phyloP scores from a whole-genome alignment of 495 filamentous ascomycete species.

The Penicillium angulare region DNA sequence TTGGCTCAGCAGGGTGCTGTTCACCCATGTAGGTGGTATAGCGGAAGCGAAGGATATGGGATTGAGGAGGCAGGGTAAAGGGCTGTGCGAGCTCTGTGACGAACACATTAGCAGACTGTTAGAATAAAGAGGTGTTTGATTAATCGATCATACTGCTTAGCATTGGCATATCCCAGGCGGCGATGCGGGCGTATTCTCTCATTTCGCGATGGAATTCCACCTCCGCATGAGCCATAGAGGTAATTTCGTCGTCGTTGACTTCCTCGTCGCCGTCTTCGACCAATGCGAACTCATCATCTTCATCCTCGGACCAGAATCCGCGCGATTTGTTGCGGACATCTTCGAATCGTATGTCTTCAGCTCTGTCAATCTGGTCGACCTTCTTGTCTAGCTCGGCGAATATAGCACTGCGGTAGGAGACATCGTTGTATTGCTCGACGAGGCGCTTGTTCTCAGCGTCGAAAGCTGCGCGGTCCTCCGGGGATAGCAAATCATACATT shows the following conservation, averaged over 20 bases:
- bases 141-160: constrained; percentile 70
- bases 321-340: constrained; percentile 27
- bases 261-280: constrained; percentile 62
- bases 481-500: constrained; percentile 48
- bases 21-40: constrained; percentile 98
- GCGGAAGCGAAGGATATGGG: constrained; percentile 78
- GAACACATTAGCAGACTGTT: constrained; percentile 19
- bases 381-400: constrained; percentile 34
- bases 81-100: constrained; percentile 72
- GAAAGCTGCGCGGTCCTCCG: constrained; percentile 45
- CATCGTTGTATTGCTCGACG: constrained; percentile 42
- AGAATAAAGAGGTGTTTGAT: neutral
- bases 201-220: constrained; percentile 87
- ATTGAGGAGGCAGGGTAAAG: constrained; percentile 66
- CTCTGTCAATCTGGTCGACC: constrained; percentile 33
- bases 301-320: constrained; percentile 55
- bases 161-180: constrained; percentile 95
- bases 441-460: constrained; percentile 37
- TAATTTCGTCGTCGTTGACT: constrained; percentile 78
- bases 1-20: constrained; percentile 82
- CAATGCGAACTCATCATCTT: constrained; percentile 48
- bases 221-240: constrained; percentile 75
- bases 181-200: constrained; percentile 80
- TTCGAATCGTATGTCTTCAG: constrained; percentile 34
- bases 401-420: constrained; percentile 24